Percentiles rank a stretch among this genome's conserved stretches.
Evolutionary conservation across 129 eudicot genomes (phyloP).

Genomic region (Helichrysum umbraculigerum): DNA sequence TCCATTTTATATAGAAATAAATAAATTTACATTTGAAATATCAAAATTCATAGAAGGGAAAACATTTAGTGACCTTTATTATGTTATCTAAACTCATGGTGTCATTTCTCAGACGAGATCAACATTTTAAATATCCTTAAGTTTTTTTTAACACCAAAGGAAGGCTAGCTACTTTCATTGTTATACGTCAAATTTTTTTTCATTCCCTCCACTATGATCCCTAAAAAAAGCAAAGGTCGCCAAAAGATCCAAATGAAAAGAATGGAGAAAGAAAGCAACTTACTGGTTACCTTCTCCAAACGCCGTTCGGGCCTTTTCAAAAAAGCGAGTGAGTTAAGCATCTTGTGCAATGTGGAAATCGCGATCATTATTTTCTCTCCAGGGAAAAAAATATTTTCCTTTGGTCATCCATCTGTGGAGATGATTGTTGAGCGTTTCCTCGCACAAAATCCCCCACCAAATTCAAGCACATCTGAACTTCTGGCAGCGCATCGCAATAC

Average conservation of each 20-base stretch:
- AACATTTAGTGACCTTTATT: too few relatives aligned
- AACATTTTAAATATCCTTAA: neutral
- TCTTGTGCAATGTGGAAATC: slow-evolving; percentile 52
- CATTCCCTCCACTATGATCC: neutral
- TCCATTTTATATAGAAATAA: too few relatives aligned
- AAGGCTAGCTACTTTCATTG: neutral
- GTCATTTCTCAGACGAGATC: neutral
- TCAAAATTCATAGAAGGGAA: too few relatives aligned
- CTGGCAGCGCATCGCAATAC: slow-evolving; percentile 51
- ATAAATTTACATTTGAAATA: too few relatives aligned
- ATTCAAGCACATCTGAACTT: slow-evolving; percentile 35
- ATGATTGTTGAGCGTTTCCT: slow-evolving; percentile 39
- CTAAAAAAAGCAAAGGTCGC: slow-evolving; percentile 47
- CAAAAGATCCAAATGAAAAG: slow-evolving; percentile 51
- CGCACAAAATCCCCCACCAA: slow-evolving; percentile 29
- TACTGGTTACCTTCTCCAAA: slow-evolving; percentile 59
- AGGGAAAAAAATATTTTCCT: slow-evolving; percentile 52
- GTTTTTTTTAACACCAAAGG: neutral
- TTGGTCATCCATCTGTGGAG: slow-evolving; percentile 64
- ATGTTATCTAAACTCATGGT: neutral
- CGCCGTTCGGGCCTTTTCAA: slow-evolving; percentile 58
- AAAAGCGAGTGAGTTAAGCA: slow-evolving; percentile 62
- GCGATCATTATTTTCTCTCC: slow-evolving; percentile 60
- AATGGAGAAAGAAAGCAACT: slow-evolving; percentile 55
- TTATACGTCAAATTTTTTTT: too few relatives aligned